Evolutionary conservation across 1,139 yeast genomes (phyloP).

Genomic region (Lodderomyces pseudojiufengensis): DNA sequence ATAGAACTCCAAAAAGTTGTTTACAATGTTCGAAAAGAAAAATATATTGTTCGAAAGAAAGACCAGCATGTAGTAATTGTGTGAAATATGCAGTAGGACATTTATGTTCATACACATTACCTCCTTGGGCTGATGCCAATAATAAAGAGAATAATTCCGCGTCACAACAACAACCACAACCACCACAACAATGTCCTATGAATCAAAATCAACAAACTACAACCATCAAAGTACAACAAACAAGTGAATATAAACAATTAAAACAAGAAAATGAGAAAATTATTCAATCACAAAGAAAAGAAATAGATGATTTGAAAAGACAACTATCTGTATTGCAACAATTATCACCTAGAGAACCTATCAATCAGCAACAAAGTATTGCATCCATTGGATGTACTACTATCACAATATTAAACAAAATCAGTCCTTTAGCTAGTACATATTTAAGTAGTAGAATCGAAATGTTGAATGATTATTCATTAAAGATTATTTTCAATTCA

Average conservation of each 20-base stretch:
- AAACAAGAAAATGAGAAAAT: slow-evolving; percentile 22
- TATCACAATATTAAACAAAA: slow-evolving; percentile 15
- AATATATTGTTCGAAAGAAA: slow-evolving; percentile 44
- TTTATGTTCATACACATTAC: slow-evolving; percentile 41
- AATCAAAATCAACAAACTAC: slow-evolving; percentile 1
- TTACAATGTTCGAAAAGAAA: slow-evolving; percentile 42
- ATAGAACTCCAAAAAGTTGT: slow-evolving; percentile 42
- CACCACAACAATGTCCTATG: neutral
- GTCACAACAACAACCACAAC: slow-evolving; percentile 1
- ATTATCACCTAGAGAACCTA: slow-evolving; percentile 16
- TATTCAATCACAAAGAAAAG: slow-evolving; percentile 26
- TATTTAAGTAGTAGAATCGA: slow-evolving; percentile 17
- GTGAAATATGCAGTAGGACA: slow-evolving; percentile 40
- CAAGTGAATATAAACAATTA: slow-evolving; percentile 21
- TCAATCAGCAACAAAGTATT: slow-evolving; percentile 7
- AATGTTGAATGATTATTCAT: slow-evolving; percentile 18
- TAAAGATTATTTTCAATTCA: slow-evolving; percentile 2
- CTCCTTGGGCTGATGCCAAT: slow-evolving; percentile 31
- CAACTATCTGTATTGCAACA: slow-evolving; percentile 29
- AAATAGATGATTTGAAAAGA: slow-evolving; percentile 35
- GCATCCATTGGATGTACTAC: slow-evolving; percentile 6
- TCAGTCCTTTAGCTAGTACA: slow-evolving; percentile 15
- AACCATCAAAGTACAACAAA: slow-evolving; percentile 14
- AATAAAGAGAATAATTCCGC: neutral
- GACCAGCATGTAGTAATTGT: slow-evolving; percentile 46